A percentile compares a stretch with the other conserved stretches of the same genome.
phyloP scores from a whole-genome alignment of 2,329 filamentous ascomycete genomes.

The Chaetomium strumarium region DNA sequence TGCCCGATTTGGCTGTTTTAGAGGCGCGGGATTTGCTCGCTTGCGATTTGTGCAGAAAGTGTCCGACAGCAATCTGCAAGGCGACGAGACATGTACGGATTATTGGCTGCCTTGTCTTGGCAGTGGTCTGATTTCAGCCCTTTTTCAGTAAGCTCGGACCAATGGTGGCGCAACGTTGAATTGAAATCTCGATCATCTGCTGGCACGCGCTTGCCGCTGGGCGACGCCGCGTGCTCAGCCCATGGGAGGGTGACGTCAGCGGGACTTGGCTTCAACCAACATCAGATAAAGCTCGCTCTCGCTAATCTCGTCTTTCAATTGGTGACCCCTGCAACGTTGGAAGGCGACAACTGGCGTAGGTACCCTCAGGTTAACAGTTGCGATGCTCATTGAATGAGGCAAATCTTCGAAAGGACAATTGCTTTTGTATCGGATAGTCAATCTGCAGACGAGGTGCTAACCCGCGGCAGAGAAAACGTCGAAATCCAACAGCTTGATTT shows the following conservation, averaged over 20 bases:
- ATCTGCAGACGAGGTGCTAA: no score
- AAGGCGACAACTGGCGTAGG: no score
- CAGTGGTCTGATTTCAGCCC: no score
- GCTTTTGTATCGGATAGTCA: no score
- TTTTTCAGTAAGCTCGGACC: background rate
- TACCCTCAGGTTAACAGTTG: no score
- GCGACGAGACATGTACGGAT: conserved; percentile 4
- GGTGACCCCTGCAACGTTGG: no score
- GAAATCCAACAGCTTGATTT: no score
- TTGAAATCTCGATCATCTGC: background rate
- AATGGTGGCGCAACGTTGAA: background rate
- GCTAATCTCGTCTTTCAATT: conserved; percentile 6
- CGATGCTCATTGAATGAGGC: background rate
- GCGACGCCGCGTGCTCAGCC: conserved; percentile 3
- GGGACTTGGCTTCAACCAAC: conserved; percentile 7
- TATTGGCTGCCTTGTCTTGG: conserved; percentile 5
- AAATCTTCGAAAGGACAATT: background rate
- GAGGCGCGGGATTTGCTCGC: background rate
- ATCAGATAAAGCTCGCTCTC: conserved; percentile 8
- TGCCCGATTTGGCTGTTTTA: background rate
- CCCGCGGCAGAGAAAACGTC: no score
- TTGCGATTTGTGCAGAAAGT: no score
- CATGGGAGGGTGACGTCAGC: conserved; percentile 12
- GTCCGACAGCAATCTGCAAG: background rate
- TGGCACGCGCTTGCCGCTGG: conserved; percentile 8